Evolutionary conservation across 805 yeast genomes (phyloP).

Genomic region (Ascoidea tarda): DNA sequence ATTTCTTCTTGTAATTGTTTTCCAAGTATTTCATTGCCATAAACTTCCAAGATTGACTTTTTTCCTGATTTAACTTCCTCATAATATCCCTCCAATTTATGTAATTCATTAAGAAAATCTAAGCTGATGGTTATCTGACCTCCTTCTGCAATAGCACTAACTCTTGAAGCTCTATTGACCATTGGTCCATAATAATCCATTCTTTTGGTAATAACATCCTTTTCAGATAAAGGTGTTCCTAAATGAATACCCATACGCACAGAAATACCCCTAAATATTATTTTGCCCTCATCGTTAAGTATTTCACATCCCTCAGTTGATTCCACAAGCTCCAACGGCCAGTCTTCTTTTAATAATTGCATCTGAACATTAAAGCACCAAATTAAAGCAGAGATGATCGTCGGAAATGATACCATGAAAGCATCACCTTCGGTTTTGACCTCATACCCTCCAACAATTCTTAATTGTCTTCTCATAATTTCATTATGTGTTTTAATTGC

Average conservation of each 20-base stretch:
- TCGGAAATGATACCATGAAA: conserved; percentile 90
- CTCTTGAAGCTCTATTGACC: conserved; percentile 89
- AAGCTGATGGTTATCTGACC: conserved; percentile 83
- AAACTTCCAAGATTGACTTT: conserved; percentile 19
- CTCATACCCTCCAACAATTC: conserved; percentile 92
- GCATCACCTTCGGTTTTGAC: conserved; percentile 99
- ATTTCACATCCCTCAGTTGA: conserved; percentile 75
- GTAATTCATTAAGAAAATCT: conserved; percentile 65
- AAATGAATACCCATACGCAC: conserved; percentile 97
- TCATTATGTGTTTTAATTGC: conserved; percentile 90
- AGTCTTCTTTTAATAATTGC: conserved; percentile 68
- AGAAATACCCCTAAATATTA: conserved; percentile 73
- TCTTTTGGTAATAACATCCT: conserved; percentile 84
- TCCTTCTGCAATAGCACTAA: conserved; percentile 88
- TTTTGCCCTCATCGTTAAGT: conserved; percentile 38
- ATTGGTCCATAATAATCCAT: conserved; percentile 98
- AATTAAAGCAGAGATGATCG: conserved; percentile 73
- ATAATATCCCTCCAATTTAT: conserved; percentile 32
- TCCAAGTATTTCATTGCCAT: conserved; percentile 29
- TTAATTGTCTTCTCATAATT: conserved; percentile 81
- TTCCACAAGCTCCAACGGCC: conserved; percentile 87
- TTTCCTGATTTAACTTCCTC: conserved; percentile 14
- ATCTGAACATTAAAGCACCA: conserved; percentile 93
- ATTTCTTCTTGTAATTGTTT: conserved; percentile 52
- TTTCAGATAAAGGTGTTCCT: conserved; percentile 93